Conservation (phyloP, 2,329 filamentous ascomycete genomes). For the Ceratocystis variospora region DNA sequence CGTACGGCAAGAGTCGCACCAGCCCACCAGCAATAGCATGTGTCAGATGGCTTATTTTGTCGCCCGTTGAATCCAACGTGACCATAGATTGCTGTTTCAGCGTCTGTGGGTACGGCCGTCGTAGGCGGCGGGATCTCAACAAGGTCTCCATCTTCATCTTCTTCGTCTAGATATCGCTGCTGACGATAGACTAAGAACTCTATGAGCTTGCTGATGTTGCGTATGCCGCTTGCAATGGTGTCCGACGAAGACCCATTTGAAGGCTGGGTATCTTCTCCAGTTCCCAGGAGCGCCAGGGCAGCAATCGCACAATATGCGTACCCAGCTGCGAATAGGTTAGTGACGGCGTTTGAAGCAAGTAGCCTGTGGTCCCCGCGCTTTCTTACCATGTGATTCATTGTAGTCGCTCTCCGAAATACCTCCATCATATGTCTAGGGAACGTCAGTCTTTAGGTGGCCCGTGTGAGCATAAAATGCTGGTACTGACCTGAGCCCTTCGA, state of each 20-base stretch:
- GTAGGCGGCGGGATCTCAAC: slow-evolving; percentile 11
- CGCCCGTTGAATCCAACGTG: slow-evolving; percentile 77
- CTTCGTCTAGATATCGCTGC: slow-evolving; percentile 43
- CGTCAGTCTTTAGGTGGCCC: neutral
- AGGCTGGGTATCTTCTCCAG: slow-evolving; percentile 14
- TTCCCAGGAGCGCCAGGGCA: slow-evolving; percentile 61
- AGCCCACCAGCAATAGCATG: slow-evolving; percentile 94
- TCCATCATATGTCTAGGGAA: slow-evolving; percentile 60
- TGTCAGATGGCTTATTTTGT: slow-evolving; percentile 82
- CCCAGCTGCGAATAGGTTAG: slow-evolving; percentile 39
- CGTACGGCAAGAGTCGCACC: slow-evolving; percentile 44
- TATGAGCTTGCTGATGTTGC: slow-evolving; percentile 26
- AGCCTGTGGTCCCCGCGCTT: neutral
- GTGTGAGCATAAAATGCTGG: slow-evolving; percentile 20
- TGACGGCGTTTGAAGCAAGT: slow-evolving; percentile 26
- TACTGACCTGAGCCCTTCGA: slow-evolving; percentile 40
- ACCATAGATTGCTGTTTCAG: slow-evolving; percentile 21
- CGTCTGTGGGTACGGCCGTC: slow-evolving; percentile 4
- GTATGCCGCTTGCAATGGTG: slow-evolving; percentile 26
- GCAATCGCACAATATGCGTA: slow-evolving; percentile 82
- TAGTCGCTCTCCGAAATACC: slow-evolving; percentile 66
- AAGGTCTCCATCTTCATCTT: slow-evolving; percentile 31
- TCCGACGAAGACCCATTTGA: slow-evolving; percentile 2
- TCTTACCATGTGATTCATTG: slow-evolving; percentile 68
- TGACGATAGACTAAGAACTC: slow-evolving; percentile 53